Evolutionary conservation across 1,139 yeast species (phyloP), one percentile per base, ranked within the genome.

Genomic region (Ogataea hybrid): DNA sequence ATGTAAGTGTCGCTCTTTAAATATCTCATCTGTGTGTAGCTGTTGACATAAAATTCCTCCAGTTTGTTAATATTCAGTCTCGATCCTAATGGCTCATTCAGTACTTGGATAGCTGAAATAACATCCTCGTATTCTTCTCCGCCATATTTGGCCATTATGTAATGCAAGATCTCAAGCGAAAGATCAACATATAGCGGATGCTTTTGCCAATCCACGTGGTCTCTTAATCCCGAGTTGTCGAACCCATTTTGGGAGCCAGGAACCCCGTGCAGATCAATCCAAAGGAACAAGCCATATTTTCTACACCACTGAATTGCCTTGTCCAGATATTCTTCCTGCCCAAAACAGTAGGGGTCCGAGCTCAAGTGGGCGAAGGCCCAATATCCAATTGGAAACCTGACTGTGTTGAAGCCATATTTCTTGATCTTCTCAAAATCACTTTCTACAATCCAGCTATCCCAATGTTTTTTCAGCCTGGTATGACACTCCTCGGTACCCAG

Each of bases 221-320:
- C 96, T 56, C 97, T 75, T 48, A 78, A 68, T 16, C 98, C 98
- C 9, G 96, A 87, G 68, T 90, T 90, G 63, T 92, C 98, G 61
- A 90, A 90, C 16, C 97, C 97, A 61, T 90, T 90, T 66, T 90
- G 97, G 16, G 96, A 85, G n/a, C 97, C 97, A 36, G 97, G 94
- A 22, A 88, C 94, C 44, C 97, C 97, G 62, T 90, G 98, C 55
- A 90, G 69, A 63, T 90, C 98, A 42, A 90, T 73, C 96, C 96
- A 88, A 17, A 79, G 95, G 61, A 84, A 81, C 53, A 90, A 63
- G 37, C 73, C 75, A 53, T 80, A 57, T 16, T 70, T 67, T 43
- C 77, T 65, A 37, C 86, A 79, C 97, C 97, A 90, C 18, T 65
- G 73, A 39, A 90, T 68, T 8, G 96, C 96, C 53, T 72, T 68